These are phyloP conservation scores for Sabuloglossum arenarium DNA, from an alignment of 495 filamentous ascomycete genomes.

Conservation along the genomic window DNA sequence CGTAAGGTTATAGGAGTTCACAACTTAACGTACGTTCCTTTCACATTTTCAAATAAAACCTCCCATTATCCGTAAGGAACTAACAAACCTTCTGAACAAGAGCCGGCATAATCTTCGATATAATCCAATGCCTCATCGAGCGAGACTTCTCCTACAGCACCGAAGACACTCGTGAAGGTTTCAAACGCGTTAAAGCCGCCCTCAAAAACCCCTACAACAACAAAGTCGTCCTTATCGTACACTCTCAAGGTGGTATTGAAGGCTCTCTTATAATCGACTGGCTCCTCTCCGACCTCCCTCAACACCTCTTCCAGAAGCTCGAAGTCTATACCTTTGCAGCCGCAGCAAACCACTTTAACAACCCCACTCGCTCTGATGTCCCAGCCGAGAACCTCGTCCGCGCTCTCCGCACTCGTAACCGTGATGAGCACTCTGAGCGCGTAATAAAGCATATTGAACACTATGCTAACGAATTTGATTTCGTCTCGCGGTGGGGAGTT, in stretches of 20 bases:
- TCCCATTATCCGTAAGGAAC: not conserved
- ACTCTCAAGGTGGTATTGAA: conserved; percentile 70
- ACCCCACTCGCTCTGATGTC: conserved; percentile 28
- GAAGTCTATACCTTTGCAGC: conserved; percentile 4
- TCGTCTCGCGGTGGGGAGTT: conserved; percentile 57
- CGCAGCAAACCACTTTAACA: conserved; percentile 5
- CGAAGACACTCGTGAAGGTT: conserved; percentile 36
- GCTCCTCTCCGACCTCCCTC: conserved; percentile 55
- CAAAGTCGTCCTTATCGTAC: conserved; percentile 59
- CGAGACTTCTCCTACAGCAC: conserved; percentile 56
- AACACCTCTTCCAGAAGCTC: conserved; percentile 40
- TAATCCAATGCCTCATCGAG: conserved; percentile 59
- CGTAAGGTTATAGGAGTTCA: conserved; percentile 1
- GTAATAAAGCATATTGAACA: conserved; percentile 60
- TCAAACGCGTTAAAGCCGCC: conserved; percentile 30
- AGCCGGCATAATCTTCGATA: conserved; percentile 47
- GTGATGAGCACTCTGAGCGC: conserved; percentile 15
- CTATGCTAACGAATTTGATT: conserved; percentile 58
- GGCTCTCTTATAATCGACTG: conserved; percentile 55
- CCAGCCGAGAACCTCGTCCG: not conserved
- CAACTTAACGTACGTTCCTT: conserved; percentile 11
- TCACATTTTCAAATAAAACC: not conserved
- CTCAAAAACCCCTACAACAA: conserved; percentile 35
- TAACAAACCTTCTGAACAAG: conserved; percentile 5
- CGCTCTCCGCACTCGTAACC: not conserved